Evolutionary conservation across 2,329 filamentous ascomycete genomes (phyloP), one percentile per base, ranked within the genome.

Genomic region (Remersonia thermophila): DNA sequence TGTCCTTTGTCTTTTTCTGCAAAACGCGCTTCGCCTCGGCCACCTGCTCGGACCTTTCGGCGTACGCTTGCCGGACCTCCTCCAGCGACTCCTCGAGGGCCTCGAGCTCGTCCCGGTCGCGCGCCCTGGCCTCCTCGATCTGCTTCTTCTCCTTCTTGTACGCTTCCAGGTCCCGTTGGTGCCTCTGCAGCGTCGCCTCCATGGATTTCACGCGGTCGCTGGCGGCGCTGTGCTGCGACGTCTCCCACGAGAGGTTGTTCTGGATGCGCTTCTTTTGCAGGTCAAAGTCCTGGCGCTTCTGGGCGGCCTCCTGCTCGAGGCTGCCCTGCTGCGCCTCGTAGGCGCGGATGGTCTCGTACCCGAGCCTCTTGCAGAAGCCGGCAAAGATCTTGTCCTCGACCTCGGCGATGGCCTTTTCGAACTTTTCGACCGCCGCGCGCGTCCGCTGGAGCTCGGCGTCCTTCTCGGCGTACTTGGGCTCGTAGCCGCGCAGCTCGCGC

Each of bases 271-370:
- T 77, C 53, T 79, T 82, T 55, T 98, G 91, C 3, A 81, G 77
- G 38, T 80, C 82, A 50, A 94, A 96, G 47, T 87, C 79, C 36
- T 83, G 77, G 44, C 84, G 84, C 64, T 87, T 87, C 58, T 91
- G 79, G 1, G 80, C 79, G 30, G 83, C 83, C 55, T 96, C 85
- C 55, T 94, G 84, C 57, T 96, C 87, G 33, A 93, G 65, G 29
- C 82, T 86, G 33, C 91, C 89, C 59, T 96, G 91, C 47, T 93
- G 87, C 17, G 81, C 81, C 55, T 96, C 86, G 51, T 96, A 98
- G 39, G 85, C 83, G 40, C 89, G 83, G 45, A 98, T 93, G 51
- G 93, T 80, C 39, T 74, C 69, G 55, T 94, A 96, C 1, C 87
- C 85, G 14, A 95, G 74, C 37, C 83, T 76, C 49, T 77, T 73